Conservation (phyloP, 495 filamentous ascomycete genomes). For the Neurospora sp. region DNA sequence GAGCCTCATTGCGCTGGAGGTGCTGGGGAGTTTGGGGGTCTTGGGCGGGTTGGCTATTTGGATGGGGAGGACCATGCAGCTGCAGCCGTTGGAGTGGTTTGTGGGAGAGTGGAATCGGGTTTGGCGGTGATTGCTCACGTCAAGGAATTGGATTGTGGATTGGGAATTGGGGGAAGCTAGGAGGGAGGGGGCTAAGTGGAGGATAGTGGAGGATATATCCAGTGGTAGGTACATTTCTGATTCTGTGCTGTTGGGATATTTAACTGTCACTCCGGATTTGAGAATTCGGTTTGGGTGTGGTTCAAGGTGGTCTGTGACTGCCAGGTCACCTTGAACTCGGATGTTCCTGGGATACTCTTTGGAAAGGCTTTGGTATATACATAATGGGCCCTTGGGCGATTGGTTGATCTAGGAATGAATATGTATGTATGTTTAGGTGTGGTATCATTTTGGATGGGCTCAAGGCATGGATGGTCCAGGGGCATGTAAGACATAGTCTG, state of each 20-base stretch:
- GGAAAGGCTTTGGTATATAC: not conserved
- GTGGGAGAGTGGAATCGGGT: constrained; percentile 20
- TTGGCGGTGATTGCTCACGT: constrained; percentile 7
- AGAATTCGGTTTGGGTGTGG: not conserved
- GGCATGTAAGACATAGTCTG: not conserved
- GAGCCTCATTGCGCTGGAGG: constrained; percentile 62
- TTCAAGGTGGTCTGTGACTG: no score
- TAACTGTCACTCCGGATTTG: not conserved
- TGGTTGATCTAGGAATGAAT: not conserved
- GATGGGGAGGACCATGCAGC: constrained; percentile 28
- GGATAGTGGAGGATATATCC: not conserved
- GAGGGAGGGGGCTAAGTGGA: not conserved
- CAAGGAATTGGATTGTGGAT: not conserved
- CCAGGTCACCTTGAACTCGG: no score
- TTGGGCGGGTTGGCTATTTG: constrained; percentile 65
- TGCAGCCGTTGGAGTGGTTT: constrained; percentile 15
- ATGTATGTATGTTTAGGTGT: not conserved
- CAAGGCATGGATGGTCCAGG: not conserved
- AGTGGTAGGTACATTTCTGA: not conserved
- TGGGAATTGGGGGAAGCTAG: not conserved
- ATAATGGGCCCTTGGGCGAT: not conserved
- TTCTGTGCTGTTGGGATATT: not conserved
- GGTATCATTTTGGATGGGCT: not conserved
- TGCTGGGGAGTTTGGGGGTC: constrained; percentile 66
- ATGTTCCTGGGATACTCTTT: not conserved